Evolutionary conservation across 495 filamentous ascomycete species (phyloP).

Genomic region (Penicillium lagena): DNA sequence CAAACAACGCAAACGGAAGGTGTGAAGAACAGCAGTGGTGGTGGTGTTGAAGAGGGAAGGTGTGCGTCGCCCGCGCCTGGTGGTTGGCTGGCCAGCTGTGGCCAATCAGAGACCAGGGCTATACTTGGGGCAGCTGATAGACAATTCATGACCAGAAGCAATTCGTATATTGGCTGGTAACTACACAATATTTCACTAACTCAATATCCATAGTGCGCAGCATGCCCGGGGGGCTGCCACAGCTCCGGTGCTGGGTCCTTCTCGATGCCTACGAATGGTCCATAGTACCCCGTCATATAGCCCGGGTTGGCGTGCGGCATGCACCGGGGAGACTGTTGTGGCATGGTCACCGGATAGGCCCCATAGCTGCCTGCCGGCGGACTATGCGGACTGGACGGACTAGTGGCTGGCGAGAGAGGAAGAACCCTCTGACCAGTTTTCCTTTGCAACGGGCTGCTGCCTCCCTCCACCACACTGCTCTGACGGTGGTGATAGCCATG

Average conservation of each 20-base stretch:
- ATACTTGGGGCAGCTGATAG: too few species aligned
- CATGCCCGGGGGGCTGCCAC: slow-evolving; percentile 11
- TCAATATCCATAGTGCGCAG: slow-evolving; percentile 16
- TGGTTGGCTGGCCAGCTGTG: slow-evolving; percentile 3
- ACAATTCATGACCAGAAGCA: too few species aligned
- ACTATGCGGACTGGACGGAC: slow-evolving; percentile 19
- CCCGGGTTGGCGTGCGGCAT: neutral
- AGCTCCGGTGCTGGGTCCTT: neutral
- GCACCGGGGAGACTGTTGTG: neutral
- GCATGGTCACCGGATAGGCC: slow-evolving; percentile 7
- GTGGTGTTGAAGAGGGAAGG: neutral
- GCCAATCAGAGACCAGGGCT: neutral
- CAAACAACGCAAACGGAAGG: too few species aligned
- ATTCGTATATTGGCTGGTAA: neutral
- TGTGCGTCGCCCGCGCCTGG: slow-evolving; percentile 3
- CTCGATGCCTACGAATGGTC: too few species aligned
- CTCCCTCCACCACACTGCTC: too few species aligned
- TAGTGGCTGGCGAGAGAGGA: slow-evolving; percentile 15
- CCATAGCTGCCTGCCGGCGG: slow-evolving; percentile 7
- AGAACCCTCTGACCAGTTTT: neutral
- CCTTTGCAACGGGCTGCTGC: too few species aligned
- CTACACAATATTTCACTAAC: neutral
- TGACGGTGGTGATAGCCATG: too few species aligned
- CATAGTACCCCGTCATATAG: slow-evolving; percentile 9
- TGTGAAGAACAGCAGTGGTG: too few species aligned